A percentile compares a stretch with the other conserved stretches of the same genome.
phyloP scores from a whole-genome alignment of 345 rosid genomes.

The Eutrema yunnanense region DNA sequence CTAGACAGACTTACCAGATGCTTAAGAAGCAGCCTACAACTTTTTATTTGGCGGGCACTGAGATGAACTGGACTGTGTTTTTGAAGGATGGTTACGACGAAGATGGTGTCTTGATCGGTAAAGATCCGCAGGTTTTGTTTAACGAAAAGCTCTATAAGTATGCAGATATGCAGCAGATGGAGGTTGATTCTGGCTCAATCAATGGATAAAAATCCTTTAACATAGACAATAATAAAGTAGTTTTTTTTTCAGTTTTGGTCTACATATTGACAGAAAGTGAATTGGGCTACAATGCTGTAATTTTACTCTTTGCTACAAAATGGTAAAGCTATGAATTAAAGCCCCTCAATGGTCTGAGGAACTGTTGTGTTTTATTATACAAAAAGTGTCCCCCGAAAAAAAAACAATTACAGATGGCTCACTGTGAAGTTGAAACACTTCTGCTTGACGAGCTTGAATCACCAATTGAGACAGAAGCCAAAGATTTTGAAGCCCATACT shows the following conservation, averaged over 20 bases:
- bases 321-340: neutral
- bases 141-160: slow-evolving; percentile 28
- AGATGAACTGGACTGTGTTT: slow-evolving; percentile 93
- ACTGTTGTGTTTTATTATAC: neutral
- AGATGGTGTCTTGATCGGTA: slow-evolving; percentile 47
- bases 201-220: neutral
- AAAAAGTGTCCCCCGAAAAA: neutral
- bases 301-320: neutral
- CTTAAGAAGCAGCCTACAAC: slow-evolving; percentile 64
- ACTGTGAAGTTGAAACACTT: slow-evolving; percentile 5
- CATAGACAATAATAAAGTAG: neutral
- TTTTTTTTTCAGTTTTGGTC: neutral
- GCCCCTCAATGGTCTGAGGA: neutral
- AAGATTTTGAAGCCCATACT: slow-evolving; percentile 91
- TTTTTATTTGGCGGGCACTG: slow-evolving; percentile 87
- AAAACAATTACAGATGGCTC: neutral
- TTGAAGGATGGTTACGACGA: slow-evolving; percentile 59
- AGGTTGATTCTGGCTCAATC: neutral
- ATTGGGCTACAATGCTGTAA: slow-evolving; percentile 10
- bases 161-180: slow-evolving; percentile 43
- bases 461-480: slow-evolving; percentile 75
- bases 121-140: slow-evolving; percentile 76
- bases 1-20: slow-evolving; percentile 80
- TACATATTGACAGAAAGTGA: neutral
- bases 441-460: slow-evolving; percentile 59